Conservation (phyloP, 192 early-diverging fungal genomes). For the Coemansia sp. region DNA sequence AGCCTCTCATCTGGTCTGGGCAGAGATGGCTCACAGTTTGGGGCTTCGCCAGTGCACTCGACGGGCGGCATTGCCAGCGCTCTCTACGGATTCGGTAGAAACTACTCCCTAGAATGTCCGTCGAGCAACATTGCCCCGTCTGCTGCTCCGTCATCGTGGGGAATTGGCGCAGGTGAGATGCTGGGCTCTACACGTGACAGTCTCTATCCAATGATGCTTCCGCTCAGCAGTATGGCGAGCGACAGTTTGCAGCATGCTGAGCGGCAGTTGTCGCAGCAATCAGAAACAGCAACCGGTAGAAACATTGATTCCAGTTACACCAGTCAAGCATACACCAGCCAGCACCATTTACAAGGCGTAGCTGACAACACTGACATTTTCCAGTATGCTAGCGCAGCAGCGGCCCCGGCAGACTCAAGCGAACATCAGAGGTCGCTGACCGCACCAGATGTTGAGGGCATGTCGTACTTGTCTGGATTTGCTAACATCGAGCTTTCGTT, state of each 20-base stretch:
- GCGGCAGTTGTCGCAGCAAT: background rate
- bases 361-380: background rate
- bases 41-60: constrained; percentile 3
- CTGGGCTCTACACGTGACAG: constrained; percentile 17
- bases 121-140: background rate
- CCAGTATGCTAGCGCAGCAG: background rate
- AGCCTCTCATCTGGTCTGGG: constrained; percentile 1
- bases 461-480: background rate
- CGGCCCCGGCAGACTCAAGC: background rate
- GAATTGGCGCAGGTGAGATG: constrained; percentile 7
- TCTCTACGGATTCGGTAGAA: constrained; percentile 17
- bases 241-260: constrained; percentile 11
- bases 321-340: background rate
- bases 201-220: constrained; percentile 43
- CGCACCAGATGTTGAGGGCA: background rate
- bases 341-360: background rate
- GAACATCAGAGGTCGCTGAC: background rate
- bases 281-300: background rate
- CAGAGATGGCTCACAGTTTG: constrained; percentile 6
- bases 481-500: background rate
- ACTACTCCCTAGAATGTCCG: constrained; percentile 37
- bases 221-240: constrained; percentile 8
- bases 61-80: background rate
- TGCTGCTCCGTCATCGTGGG: constrained; percentile 20
- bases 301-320: background rate